Percentiles rank a stretch among this genome's conserved stretches.
phyloP scores from a whole-genome alignment of 2,329 filamentous ascomycete genomes.

The Talaromyces islandicus region DNA sequence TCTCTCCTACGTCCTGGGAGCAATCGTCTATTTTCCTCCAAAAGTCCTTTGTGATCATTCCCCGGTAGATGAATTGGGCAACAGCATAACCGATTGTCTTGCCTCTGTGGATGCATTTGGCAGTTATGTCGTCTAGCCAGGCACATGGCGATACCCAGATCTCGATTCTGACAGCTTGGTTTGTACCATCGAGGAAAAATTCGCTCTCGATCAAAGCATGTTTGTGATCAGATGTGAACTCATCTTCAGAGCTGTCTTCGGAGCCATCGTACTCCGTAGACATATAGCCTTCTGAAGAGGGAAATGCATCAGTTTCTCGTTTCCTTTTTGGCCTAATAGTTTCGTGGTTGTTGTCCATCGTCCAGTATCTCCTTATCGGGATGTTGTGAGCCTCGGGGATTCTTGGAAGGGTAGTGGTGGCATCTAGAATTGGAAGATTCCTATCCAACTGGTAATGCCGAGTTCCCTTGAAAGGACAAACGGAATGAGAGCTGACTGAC shows the following conservation, averaged over 20 bases:
- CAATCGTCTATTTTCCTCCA: slow-evolving; percentile 28
- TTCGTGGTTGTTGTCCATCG: background rate
- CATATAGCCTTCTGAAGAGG: background rate
- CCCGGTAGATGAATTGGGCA: slow-evolving; percentile 18
- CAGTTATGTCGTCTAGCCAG: slow-evolving; percentile 3
- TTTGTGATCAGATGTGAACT: background rate
- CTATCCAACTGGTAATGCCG: background rate
- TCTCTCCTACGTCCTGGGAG: slow-evolving; percentile 19
- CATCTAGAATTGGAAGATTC: background rate
- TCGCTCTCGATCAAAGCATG: background rate
- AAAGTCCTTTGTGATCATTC: slow-evolving; percentile 23
- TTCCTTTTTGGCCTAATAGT: background rate
- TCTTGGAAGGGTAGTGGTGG: background rate
- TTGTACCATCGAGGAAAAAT: background rate
- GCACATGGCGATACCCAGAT: background rate
- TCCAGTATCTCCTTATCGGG: background rate
- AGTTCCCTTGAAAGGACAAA: background rate
- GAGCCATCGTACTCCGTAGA: background rate
- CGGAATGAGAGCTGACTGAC: background rate
- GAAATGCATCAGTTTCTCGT: background rate
- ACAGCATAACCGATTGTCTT: slow-evolving; percentile 16
- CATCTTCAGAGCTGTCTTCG: background rate
- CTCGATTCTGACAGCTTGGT: background rate
- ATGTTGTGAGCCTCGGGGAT: background rate
- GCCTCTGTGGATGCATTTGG: slow-evolving; percentile 15